Percentiles rank a stretch among this genome's conserved stretches.
These are phyloP conservation scores for Cryptococcus neoformans DNA, from an alignment of 1,284 basidiomycete genomes.

Conservation along the genomic window DNA sequence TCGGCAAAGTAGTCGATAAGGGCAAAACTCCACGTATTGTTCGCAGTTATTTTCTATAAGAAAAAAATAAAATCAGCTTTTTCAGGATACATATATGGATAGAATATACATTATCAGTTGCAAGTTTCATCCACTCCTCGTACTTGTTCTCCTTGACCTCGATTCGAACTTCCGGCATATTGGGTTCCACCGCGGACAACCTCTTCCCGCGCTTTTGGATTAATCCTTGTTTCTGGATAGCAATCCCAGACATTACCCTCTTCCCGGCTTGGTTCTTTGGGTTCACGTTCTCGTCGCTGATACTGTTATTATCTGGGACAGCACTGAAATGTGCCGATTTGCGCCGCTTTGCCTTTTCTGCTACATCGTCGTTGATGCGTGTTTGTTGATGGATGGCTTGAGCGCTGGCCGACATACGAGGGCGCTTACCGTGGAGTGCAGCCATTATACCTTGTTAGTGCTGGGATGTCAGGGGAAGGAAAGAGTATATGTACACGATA, in stretches of 20 bases:
- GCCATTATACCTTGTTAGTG: too few relatives aligned
- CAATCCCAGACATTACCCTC: conserved; percentile 30
- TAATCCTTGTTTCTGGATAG: conserved; percentile 16
- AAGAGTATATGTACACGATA: too few relatives aligned
- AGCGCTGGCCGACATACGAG: neutral
- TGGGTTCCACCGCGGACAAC: conserved; percentile 34
- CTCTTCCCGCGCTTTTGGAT: conserved; percentile 26
- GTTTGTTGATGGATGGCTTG: neutral
- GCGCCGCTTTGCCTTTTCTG: conserved; percentile 37
- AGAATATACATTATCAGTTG: conserved; percentile 86
- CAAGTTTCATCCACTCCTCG: conserved; percentile 99
- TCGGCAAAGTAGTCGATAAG: conserved; percentile 99
- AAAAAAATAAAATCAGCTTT: neutral
- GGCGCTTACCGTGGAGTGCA: neutral
- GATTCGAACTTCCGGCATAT: conserved; percentile 45
- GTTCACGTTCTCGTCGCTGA: conserved; percentile 6
- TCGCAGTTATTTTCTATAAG: conserved; percentile 98
- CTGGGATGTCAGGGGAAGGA: too few relatives aligned
- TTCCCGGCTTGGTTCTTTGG: conserved; percentile 12
- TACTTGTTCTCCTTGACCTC: conserved; percentile 86
- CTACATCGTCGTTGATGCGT: conserved; percentile 37
- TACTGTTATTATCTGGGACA: conserved; percentile 11
- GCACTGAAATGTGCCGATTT: conserved; percentile 39
- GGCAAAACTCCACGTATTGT: conserved; percentile 97
- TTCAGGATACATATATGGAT: neutral